Percentiles rank a stretch among this genome's conserved stretches.
Conservation (phyloP, 1,284 basidiomycete genomes). For the Sporisorium reilianum region DNA sequence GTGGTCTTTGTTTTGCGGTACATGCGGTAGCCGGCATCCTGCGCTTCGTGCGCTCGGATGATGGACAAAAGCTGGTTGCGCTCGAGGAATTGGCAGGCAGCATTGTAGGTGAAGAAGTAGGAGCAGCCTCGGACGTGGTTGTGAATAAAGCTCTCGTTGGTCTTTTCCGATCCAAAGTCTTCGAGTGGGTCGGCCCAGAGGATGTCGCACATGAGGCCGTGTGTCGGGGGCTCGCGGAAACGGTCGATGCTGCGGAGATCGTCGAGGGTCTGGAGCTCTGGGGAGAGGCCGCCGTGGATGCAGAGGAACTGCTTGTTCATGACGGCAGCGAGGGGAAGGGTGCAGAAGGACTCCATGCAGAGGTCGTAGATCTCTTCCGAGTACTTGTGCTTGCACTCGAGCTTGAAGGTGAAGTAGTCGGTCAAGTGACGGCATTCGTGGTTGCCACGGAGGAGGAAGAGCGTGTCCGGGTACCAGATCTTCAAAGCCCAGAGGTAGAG, state of each 20-base stretch:
- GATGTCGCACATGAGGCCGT: slow-evolving; percentile 94
- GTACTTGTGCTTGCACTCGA: slow-evolving; percentile 70
- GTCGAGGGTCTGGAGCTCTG: slow-evolving; percentile 89
- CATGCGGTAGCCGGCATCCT: slow-evolving; percentile 93
- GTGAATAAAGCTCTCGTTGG: slow-evolving; percentile 84
- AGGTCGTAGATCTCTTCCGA: slow-evolving; percentile 69
- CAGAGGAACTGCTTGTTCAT: slow-evolving; percentile 99
- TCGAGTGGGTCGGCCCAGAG: slow-evolving; percentile 95
- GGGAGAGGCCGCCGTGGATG: slow-evolving; percentile 91
- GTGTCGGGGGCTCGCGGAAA: slow-evolving; percentile 93
- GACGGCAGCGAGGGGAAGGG: slow-evolving; percentile 87
- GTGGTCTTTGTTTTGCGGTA: slow-evolving; percentile 96
- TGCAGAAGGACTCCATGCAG: slow-evolving; percentile 83
- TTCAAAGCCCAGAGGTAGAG: slow-evolving; percentile 68
- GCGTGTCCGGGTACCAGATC: slow-evolving; percentile 68
- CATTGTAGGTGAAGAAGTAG: slow-evolving; percentile 93
- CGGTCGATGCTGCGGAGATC: slow-evolving; percentile 91
- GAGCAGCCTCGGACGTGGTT: slow-evolving; percentile 95
- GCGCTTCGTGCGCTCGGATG: slow-evolving; percentile 93
- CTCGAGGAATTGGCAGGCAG: slow-evolving; percentile 92
- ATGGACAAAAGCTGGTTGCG: slow-evolving; percentile 93
- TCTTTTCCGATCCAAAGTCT: slow-evolving; percentile 92
- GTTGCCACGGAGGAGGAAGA: slow-evolving; percentile 69
- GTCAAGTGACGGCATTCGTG: slow-evolving; percentile 69
- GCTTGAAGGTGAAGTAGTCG: slow-evolving; percentile 69